Base-by-base conservation (phyloP, 2,329 filamentous ascomycete species). In the Penicillium nordicum region DNA sequence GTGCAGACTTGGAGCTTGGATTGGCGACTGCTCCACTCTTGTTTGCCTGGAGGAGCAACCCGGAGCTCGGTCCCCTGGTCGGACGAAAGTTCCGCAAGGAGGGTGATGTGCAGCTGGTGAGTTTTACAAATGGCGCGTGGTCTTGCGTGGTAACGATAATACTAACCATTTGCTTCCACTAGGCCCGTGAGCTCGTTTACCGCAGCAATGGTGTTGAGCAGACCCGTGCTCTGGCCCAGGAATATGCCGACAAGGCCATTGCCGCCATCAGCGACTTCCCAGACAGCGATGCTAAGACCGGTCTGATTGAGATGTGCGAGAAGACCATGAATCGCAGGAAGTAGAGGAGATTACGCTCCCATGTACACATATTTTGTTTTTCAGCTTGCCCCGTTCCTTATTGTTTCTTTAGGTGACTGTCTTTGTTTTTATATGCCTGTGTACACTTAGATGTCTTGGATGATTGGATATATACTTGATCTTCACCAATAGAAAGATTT, bases 41-140 rank as follows among this genome's bases (percentile, higher is more conserved):
- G 41, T 99, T 97, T 78, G 94, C 94, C 0, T 99, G 94, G 94
- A 92, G 92, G 78, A 84, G 88, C 63, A 90, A 89, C 67, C 84
- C 87, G 25, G 91, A 94, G 74, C 78, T 99, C 29, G 94, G 94
- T 5, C 84, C 85, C 50, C 79, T 99, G 63, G 94, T 99, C 16
- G 94, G 94, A 44, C 86, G 94, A 75, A 96, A 96, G 76, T 99
- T 99, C 73, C 80, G 82, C 44, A 77, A 83, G 67, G 84, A 91
- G 64, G 94, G 94, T 6, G 94, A 99, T 77, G 90, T 96, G 47
- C 79, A 87, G 65, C 87, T 80, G 81, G 93, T 97, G 74, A 79
- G 87, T 64, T 25, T 11, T 34, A 3, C 23, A 27, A 11, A 37
- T 46, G 50, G 42, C 46, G 12, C 36, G 30, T 38, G 16, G 18